Conservation (phyloP, 306 rosid species). For the Urtica urens region DNA sequence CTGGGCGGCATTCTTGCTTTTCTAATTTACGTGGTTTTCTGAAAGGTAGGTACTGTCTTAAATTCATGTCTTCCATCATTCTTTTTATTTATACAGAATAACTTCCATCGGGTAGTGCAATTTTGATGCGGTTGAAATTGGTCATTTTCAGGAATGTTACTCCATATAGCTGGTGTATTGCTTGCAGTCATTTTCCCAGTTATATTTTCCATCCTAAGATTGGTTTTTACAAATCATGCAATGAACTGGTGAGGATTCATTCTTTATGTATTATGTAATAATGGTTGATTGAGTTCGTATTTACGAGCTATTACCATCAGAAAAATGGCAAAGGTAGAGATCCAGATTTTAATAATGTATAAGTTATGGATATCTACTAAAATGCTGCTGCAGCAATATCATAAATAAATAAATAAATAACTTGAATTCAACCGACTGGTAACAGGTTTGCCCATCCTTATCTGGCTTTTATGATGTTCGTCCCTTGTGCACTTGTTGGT, state of each 20-base stretch:
- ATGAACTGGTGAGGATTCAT: constrained; percentile 73
- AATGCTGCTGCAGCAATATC: too few relatives aligned
- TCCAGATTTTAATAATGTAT: too few relatives aligned
- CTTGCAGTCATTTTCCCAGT: constrained; percentile 60
- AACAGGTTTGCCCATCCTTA: constrained; percentile 91
- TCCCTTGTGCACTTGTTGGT: constrained; percentile 76
- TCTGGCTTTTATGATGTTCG: constrained; percentile 86
- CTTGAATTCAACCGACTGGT: not conserved
- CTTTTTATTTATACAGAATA: too few relatives aligned
- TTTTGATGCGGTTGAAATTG: constrained; percentile 16
- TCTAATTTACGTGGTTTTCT: constrained; percentile 49
- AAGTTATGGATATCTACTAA: too few relatives aligned
- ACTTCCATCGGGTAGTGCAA: too few relatives aligned
- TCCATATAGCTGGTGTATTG: constrained; percentile 52
- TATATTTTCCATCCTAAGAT: constrained; percentile 52
- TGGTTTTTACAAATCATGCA: constrained; percentile 46
- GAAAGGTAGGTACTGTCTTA: constrained; percentile 50
- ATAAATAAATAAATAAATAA: too few relatives aligned
- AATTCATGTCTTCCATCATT: too few relatives aligned
- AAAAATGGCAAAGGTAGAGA: too few relatives aligned
- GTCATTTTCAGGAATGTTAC: constrained; percentile 47
- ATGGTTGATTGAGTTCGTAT: not conserved
- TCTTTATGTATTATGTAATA: not conserved
- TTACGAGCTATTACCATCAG: not conserved
- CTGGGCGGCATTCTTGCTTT: constrained; percentile 38